Evolutionary conservation across 2,329 filamentous ascomycete genomes (phyloP).

Genomic region (Colletotrichum tamarilloi): DNA sequence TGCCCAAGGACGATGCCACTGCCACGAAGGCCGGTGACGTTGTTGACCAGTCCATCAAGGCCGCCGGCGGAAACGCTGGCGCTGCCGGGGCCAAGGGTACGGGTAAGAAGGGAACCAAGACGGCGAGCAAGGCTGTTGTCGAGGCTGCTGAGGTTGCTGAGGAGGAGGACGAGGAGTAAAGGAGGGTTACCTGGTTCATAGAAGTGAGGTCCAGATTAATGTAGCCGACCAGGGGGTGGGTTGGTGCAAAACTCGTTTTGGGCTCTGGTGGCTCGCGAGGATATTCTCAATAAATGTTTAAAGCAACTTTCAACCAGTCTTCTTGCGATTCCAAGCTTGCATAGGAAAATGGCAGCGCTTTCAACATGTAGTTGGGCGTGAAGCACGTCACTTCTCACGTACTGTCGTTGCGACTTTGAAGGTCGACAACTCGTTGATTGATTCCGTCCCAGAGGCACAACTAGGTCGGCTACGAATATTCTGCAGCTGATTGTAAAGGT

Average conservation of each 20-base stretch:
- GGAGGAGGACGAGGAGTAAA: neutral
- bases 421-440: neutral
- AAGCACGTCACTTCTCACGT: too few species aligned
- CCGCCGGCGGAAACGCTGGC: neutral
- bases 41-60: slow-evolving; percentile 15
- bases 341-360: neutral
- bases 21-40: slow-evolving; percentile 22
- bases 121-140: neutral
- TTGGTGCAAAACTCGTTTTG: neutral
- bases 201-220: neutral
- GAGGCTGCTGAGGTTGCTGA: neutral
- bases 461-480: too few species aligned
- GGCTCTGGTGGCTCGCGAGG: neutral
- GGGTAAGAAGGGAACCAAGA: neutral
- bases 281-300: neutral
- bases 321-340: neutral
- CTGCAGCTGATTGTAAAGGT: too few species aligned
- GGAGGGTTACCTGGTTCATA: too few species aligned
- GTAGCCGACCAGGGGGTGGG: too few species aligned
- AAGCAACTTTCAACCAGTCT: neutral
- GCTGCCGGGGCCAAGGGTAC: neutral
- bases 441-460: too few species aligned
- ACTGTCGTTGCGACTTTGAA: neutral
- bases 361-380: neutral
- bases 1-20: slow-evolving; percentile 20